Evolutionary conservation across 2,329 filamentous ascomycete genomes (phyloP).

Genomic region (Fusarium sp.): DNA sequence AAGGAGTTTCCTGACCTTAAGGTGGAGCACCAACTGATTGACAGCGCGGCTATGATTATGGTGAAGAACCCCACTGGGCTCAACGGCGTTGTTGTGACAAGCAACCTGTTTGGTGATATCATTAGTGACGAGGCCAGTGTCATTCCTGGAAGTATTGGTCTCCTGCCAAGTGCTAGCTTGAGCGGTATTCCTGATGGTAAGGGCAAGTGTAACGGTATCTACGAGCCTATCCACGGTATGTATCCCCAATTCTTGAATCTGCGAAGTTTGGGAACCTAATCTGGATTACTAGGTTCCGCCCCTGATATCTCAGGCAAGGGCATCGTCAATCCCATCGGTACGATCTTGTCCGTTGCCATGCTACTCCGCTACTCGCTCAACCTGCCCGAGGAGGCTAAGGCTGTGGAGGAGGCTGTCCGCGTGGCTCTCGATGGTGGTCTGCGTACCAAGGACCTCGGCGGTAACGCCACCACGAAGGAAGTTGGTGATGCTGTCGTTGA

Average conservation of each 20-base stretch:
- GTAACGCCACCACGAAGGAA: constrained; percentile 76
- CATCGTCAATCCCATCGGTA: constrained; percentile 89
- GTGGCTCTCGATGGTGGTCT: constrained; percentile 83
- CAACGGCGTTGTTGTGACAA: too few relatives aligned
- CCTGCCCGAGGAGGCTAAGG: constrained; percentile 80
- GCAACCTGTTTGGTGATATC: constrained; percentile 77
- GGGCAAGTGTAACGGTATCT: constrained; percentile 90
- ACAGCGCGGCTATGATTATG: constrained; percentile 97
- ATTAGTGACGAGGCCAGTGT: constrained; percentile 95
- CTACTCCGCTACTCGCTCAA: constrained; percentile 62
- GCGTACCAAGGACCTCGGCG: constrained; percentile 87
- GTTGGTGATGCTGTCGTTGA: constrained; percentile 81
- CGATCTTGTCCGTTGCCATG: constrained; percentile 86
- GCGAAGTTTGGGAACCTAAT: not conserved
- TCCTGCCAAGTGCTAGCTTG: constrained; percentile 89
- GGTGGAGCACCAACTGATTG: constrained; percentile 90
- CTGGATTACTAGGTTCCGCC: constrained; percentile 34
- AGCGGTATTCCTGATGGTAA: constrained; percentile 89
- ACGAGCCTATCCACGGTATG: constrained; percentile 95
- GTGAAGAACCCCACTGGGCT: constrained; percentile 83
- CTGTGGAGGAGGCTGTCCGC: constrained; percentile 65
- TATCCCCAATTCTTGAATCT: constrained; percentile 3
- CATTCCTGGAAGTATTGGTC: constrained; percentile 89
- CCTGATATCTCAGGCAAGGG: constrained; percentile 86
- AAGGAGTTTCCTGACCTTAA: constrained; percentile 90